phyloP scores from a whole-genome alignment of 192 early-diverging fungal species.

The Funneliformis mosseae region DNA sequence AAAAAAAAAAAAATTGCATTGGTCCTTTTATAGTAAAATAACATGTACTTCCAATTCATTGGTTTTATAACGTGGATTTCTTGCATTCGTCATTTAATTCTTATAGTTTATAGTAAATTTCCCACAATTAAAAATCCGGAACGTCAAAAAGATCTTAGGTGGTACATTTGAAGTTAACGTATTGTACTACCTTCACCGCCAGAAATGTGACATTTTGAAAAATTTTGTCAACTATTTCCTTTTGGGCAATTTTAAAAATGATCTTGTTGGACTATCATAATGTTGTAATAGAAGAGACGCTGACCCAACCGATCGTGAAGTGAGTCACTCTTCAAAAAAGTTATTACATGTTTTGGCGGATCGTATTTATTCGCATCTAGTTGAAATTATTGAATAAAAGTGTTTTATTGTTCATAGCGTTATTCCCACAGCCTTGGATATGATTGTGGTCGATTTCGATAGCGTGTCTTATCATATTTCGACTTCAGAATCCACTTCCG shows the following conservation, averaged over 20 bases:
- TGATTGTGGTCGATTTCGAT: slow-evolving; percentile 96
- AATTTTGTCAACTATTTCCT: no score
- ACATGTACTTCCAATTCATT: no score
- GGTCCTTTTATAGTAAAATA: neutral
- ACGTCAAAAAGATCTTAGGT: no score
- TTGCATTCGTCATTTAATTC: no score
- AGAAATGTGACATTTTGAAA: no score
- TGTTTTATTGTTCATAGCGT: slow-evolving; percentile 37
- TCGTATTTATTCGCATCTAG: neutral
- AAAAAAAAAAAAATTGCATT: neutral
- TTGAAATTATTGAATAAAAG: neutral
- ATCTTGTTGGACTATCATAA: slow-evolving; percentile 68
- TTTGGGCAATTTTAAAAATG: slow-evolving; percentile 38
- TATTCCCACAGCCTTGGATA: slow-evolving; percentile 66
- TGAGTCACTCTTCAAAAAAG: slow-evolving; percentile 30
- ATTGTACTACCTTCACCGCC: no score
- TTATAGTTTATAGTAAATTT: no score
- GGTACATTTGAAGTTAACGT: no score
- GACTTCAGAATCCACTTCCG: slow-evolving; percentile 55
- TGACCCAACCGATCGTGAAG: slow-evolving; percentile 55
- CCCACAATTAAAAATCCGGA: no score
- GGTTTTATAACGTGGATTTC: no score
- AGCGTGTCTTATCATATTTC: slow-evolving; percentile 87
- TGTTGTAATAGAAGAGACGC: slow-evolving; percentile 59
- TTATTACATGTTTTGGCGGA: neutral